These are phyloP conservation scores for Fusarium succisae DNA, from an alignment of 2,329 filamentous ascomycete genomes.

Conservation along the genomic window DNA sequence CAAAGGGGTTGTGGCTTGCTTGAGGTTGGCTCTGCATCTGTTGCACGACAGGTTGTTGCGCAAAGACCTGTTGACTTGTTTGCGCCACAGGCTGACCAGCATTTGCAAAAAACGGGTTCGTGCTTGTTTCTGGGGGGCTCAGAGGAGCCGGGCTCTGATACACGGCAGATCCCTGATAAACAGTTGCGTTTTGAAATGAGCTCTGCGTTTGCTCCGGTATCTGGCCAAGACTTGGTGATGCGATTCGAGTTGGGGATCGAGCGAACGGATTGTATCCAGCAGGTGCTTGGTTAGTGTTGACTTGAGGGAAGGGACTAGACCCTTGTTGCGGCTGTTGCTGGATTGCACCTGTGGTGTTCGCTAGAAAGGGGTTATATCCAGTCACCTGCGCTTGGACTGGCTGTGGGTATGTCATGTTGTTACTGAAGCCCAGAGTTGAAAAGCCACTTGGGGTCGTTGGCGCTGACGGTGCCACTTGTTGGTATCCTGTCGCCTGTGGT, in stretches of 20 bases:
- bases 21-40: constrained; percentile 29
- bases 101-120: constrained; percentile 52
- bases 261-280: constrained; percentile 59
- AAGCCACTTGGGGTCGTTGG: constrained; percentile 54
- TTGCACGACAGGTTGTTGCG: constrained; percentile 35
- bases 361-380: constrained; percentile 64
- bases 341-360: constrained; percentile 47
- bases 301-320: constrained; percentile 43
- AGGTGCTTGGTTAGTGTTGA: constrained; percentile 52
- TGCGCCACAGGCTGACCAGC: constrained; percentile 42
- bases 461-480: constrained; percentile 56
- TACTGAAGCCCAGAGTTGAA: constrained; percentile 52
- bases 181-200: constrained; percentile 50
- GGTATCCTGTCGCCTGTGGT: constrained; percentile 53
- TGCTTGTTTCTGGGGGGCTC: constrained; percentile 40
- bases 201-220: constrained; percentile 63
- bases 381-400: constrained; percentile 52
- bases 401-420: constrained; percentile 55
- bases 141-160: constrained; percentile 46
- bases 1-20: constrained; percentile 39
- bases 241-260: constrained; percentile 60
- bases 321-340: constrained; percentile 49
- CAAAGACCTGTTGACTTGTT: constrained; percentile 41
- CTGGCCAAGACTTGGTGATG: constrained; percentile 60
- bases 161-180: constrained; percentile 45